Evolutionary conservation across 2,329 filamentous ascomycete genomes (phyloP), one percentile per base, ranked within the genome.

Genomic region (Leptosphaerulina australis): DNA sequence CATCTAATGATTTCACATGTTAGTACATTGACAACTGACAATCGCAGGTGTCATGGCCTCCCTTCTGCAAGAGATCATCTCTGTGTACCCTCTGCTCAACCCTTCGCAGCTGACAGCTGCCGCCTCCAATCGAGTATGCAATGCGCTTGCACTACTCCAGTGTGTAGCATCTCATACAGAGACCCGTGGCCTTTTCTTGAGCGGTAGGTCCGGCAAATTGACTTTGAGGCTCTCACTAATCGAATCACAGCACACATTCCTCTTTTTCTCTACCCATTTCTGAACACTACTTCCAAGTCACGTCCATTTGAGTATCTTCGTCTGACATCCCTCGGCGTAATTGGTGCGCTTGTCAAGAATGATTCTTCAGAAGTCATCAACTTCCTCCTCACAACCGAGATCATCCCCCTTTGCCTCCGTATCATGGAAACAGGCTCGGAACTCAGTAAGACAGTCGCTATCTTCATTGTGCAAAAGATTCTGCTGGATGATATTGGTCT

Each of bases 391-490:
- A 97, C 94, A 1, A 99, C 94, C 22, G 94, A 99, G 76, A 99
- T 99, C 62, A 99, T 99, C 50, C 94, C 94, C 8, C 84, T 99
- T 10, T 99, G 94, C 74, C 86, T 99, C 34, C 87, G 94, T 54
- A 99, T 99, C 69, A 99, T 99, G 94, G 94, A 99, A 79, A 99
- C 94, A 0, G 94, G 94, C 39, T 97, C 92, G 0, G 94, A 99
- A 76, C 83, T 99, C 53, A 97, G 91, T 80, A 99, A 99, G 80
- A 99, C 94, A 0, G 94, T 99, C 11, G 94, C 94, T 50, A 99
- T 99, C 66, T 99, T 99, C 79, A 99, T 99, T 66, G 94, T 99
- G 14, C 94, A 99, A 76, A 99, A 99, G 81, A 99, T 99, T 20
- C 78, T 99, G 43, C 83, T 99, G 2, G 94, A 99, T 69, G 94